These are phyloP conservation scores for Podaxis rugospora DNA, from an alignment of 768 basidiomycete genomes.

Conservation along the genomic window DNA sequence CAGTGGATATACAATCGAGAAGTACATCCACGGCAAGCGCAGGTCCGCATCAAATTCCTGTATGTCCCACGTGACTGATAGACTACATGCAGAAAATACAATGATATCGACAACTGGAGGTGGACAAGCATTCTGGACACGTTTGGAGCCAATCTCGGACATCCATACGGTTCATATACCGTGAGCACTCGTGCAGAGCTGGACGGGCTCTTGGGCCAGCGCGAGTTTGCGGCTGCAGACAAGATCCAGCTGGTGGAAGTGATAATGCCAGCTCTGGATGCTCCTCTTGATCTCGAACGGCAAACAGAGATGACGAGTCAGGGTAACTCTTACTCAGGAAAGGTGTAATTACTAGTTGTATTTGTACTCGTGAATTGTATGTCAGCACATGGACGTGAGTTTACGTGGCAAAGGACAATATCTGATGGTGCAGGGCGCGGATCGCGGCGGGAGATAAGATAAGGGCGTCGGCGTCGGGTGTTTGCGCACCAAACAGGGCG, in stretches of 20 bases:
- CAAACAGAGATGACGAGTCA: constrained; percentile 53
- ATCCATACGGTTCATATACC: constrained; percentile 55
- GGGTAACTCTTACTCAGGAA: constrained; percentile 37
- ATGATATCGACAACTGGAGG: constrained; percentile 81
- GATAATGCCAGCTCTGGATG: constrained; percentile 68
- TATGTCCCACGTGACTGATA: neutral
- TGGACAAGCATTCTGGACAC: constrained; percentile 62
- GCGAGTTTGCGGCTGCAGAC: constrained; percentile 55
- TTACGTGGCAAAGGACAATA: neutral
- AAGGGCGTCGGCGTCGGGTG: neutral
- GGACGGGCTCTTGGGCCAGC: constrained; percentile 58
- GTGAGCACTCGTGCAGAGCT: constrained; percentile 68
- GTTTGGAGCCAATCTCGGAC: constrained; percentile 50
- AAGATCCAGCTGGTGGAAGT: constrained; percentile 81
- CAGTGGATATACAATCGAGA: constrained; percentile 85
- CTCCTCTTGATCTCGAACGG: constrained; percentile 56
- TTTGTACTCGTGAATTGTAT: neutral
- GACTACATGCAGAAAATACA: constrained; percentile 64
- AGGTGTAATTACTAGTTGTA: neutral
- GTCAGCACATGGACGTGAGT: neutral
- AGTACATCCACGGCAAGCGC: constrained; percentile 62
- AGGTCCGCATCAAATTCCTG: constrained; percentile 28
- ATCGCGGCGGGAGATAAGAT: constrained; percentile 13
- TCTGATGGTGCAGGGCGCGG: neutral
- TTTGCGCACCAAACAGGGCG: constrained; percentile 1